phyloP scores from a whole-genome alignment of 2,329 filamentous ascomycete species.

The Aspergillus alliaceus region DNA sequence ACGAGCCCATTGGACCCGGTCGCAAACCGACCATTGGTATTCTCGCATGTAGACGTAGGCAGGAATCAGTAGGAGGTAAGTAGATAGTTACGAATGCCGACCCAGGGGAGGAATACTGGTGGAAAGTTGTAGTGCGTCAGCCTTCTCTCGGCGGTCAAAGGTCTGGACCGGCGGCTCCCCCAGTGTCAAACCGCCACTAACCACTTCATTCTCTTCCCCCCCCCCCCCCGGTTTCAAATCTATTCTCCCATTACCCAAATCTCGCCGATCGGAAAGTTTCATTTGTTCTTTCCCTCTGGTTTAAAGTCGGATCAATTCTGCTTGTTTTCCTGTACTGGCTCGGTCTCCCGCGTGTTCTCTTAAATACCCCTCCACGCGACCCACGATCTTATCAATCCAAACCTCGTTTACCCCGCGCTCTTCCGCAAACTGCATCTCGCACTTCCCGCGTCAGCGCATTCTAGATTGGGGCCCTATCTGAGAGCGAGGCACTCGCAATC shows the following conservation, averaged over 20 bases:
- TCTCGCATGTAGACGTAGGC: too few species aligned
- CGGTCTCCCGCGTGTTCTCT: background rate
- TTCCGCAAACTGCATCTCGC: slow-evolving; percentile 14
- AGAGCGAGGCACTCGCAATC: too few species aligned
- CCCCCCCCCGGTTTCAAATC: background rate
- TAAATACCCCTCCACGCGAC: too few species aligned
- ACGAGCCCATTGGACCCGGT: background rate
- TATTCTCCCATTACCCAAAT: background rate
- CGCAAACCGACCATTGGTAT: too few species aligned
- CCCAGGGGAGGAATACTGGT: too few species aligned
- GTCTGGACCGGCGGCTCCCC: slow-evolving; percentile 21
- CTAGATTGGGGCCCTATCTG: background rate
- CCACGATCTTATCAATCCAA: slow-evolving; percentile 21
- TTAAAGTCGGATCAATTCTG: background rate
- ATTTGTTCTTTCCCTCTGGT: background rate
- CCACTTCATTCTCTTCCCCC: background rate
- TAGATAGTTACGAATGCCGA: too few species aligned
- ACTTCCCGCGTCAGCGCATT: slow-evolving; percentile 8
- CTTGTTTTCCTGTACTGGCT: background rate
- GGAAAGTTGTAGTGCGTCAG: background rate
- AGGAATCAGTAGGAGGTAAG: too few species aligned
- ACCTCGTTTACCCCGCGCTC: slow-evolving; percentile 21
- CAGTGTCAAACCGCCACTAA: slow-evolving; percentile 14
- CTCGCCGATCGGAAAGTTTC: background rate
- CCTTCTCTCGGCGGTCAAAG: background rate